These are phyloP conservation scores for Condylostoma magnum DNA, from an alignment of 169 alveolate species.

Conservation along the genomic window DNA sequence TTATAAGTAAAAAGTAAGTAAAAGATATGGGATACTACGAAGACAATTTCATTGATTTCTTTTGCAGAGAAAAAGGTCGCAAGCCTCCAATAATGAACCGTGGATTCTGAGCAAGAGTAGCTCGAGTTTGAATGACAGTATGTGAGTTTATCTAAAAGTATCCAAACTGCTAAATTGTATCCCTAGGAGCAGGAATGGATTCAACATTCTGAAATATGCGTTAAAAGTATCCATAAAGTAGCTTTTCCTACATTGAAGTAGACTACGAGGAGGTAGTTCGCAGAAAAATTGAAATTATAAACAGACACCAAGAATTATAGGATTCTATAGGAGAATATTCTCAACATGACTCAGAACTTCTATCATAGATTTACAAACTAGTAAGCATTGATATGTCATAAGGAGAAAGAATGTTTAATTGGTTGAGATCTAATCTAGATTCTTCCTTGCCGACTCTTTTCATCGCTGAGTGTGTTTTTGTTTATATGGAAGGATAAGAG, in stretches of 20 bases:
- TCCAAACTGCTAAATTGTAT: constrained; percentile 44
- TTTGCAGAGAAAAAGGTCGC: constrained; percentile 22
- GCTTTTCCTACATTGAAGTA: constrained; percentile 44
- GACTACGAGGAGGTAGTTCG: constrained; percentile 58
- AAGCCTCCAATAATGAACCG: constrained; percentile 70
- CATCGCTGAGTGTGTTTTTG: constrained; percentile 64
- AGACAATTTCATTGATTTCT: constrained; percentile 36
- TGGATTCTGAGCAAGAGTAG: constrained; percentile 73
- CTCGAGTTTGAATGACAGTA: constrained; percentile 38
- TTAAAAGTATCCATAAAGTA: constrained; percentile 31
- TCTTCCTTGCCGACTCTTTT: constrained; percentile 58
- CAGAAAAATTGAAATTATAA: constrained; percentile 43
- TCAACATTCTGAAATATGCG: constrained; percentile 52
- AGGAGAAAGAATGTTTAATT: constrained; percentile 25
- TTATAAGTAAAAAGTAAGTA: constrained; percentile 8
- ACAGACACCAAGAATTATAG: neutral
- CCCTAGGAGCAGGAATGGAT: constrained; percentile 76
- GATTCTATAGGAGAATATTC: neutral
- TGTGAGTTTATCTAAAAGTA: constrained; percentile 39
- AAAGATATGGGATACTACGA: constrained; percentile 37
- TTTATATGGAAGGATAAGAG: constrained; percentile 47
- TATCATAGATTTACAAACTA: constrained; percentile 38
- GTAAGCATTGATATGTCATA: constrained; percentile 53
- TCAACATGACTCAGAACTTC: neutral
- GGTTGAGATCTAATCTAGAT: constrained; percentile 24